phyloP scores from a whole-genome alignment of 2,329 filamentous ascomycete genomes.

The Fusarium azukiicola region DNA sequence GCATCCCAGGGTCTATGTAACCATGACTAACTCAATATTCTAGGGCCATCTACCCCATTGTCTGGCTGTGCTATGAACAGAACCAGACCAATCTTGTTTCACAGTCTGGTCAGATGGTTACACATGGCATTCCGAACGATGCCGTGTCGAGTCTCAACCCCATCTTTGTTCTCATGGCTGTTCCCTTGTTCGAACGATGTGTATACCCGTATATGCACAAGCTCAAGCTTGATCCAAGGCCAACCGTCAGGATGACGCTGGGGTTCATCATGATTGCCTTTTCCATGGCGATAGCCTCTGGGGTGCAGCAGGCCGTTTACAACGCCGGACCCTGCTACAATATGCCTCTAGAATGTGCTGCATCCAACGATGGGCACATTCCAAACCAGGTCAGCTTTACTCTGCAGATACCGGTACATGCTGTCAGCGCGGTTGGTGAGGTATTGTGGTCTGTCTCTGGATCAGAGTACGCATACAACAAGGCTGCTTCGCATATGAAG shows the following conservation, averaged over 20 bases:
- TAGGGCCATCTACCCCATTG: slow-evolving; percentile 13
- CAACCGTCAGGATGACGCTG: slow-evolving; percentile 6
- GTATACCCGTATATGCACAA: slow-evolving; percentile 18
- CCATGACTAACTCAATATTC: not conserved
- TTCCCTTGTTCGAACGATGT: slow-evolving; percentile 7
- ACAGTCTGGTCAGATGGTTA: slow-evolving; percentile 2
- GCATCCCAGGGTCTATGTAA: not conserved
- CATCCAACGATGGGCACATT: not conserved
- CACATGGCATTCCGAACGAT: slow-evolving; percentile 4
- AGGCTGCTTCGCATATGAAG: slow-evolving; percentile 20
- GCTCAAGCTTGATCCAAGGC: not conserved
- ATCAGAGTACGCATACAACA: slow-evolving; percentile 20
- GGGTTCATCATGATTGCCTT: slow-evolving; percentile 13
- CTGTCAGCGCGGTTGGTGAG: slow-evolving; percentile 5
- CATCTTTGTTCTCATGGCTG: slow-evolving; percentile 13
- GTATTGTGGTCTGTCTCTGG: slow-evolving; percentile 16
- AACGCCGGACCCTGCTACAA: slow-evolving; percentile 16
- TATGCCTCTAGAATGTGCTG: slow-evolving; percentile 12
- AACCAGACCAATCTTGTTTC: slow-evolving; percentile 10
- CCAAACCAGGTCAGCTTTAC: slow-evolving; percentile 17
- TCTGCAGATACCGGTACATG: slow-evolving; percentile 13
- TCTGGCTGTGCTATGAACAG: slow-evolving; percentile 11
- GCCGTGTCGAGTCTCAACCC: slow-evolving; percentile 10
- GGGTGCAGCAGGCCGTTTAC: slow-evolving; percentile 13
- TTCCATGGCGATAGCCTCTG: slow-evolving; percentile 11